A percentile compares a stretch with the other conserved stretches of the same genome.
Conservation (phyloP, 2,329 filamentous ascomycete species). For the Amauroascus niger region DNA sequence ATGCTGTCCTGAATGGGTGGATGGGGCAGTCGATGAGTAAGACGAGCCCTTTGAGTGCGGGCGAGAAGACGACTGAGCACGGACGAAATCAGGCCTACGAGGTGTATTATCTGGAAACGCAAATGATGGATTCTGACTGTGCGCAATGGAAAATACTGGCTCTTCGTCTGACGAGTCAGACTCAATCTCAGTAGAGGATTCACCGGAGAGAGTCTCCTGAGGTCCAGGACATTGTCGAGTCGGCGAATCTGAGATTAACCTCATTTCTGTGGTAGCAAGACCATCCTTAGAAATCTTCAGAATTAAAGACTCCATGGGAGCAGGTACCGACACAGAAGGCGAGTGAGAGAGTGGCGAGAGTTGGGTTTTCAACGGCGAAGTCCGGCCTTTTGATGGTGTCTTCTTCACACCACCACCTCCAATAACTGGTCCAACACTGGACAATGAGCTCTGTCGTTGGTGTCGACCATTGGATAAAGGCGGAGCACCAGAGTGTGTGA, state of each 20-base stretch:
- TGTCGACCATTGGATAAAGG: conserved; percentile 21
- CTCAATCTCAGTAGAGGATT: conserved; percentile 37
- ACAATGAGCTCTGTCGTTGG: conserved; percentile 23
- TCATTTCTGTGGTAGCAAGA: conserved; percentile 40
- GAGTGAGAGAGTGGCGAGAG: conserved; percentile 28
- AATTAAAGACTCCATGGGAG: conserved; percentile 35
- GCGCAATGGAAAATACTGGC: conserved; percentile 31
- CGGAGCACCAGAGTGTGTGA: conserved; percentile 32
- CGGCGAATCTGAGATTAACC: conserved; percentile 26
- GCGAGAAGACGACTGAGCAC: conserved; percentile 30
- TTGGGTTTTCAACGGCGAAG: conserved; percentile 34
- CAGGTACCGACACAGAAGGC: conserved; percentile 27
- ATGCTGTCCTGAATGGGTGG: conserved; percentile 33
- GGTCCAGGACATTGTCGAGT: conserved; percentile 16
- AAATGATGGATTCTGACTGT: conserved; percentile 34
- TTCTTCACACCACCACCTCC: conserved; percentile 33
- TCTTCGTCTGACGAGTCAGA: conserved; percentile 33
- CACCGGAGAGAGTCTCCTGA: conserved; percentile 35
- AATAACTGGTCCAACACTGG: conserved; percentile 23
- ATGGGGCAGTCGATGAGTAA: conserved; percentile 35
- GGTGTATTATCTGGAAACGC: conserved; percentile 27
- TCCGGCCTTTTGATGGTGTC: conserved; percentile 36
- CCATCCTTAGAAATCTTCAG: conserved; percentile 42
- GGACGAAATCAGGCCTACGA: conserved; percentile 24
- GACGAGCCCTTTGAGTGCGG: conserved; percentile 37